phyloP scores from a whole-genome alignment of 306 rosid species.

The Dalbergia oliveri region DNA sequence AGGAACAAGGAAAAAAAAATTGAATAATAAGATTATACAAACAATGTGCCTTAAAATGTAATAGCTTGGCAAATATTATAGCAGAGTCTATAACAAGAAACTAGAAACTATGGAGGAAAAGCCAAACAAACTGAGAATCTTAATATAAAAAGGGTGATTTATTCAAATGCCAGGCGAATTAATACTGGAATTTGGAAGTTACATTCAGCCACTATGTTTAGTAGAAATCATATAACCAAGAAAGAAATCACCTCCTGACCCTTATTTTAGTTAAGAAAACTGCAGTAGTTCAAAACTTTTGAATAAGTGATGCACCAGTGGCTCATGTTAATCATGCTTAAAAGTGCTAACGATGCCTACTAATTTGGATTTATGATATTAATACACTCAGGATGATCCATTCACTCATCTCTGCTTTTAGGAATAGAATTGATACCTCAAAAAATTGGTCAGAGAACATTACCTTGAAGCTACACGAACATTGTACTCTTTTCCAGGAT shows the following conservation, averaged over 20 bases:
- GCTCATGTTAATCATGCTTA: slow-evolving; percentile 31
- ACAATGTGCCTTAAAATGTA: slow-evolving; percentile 10
- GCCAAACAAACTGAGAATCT: not conserved
- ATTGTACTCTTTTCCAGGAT: slow-evolving; percentile 90
- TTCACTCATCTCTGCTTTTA: slow-evolving; percentile 25
- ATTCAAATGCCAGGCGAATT: not conserved
- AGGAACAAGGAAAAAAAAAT: no score
- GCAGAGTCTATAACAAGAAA: not conserved
- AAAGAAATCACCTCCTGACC: slow-evolving; percentile 24
- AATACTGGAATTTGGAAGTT: not conserved
- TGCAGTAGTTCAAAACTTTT: not conserved
- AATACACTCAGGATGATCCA: slow-evolving; percentile 26
- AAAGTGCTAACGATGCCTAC: slow-evolving; percentile 7
- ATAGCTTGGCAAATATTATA: not conserved
- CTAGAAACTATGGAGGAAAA: not conserved
- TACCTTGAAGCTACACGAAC: slow-evolving; percentile 95
- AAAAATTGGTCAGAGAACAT: slow-evolving; percentile 18
- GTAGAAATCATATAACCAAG: slow-evolving; percentile 1
- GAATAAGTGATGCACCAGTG: slow-evolving; percentile 2
- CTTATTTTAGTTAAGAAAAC: not conserved
- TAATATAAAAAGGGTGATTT: not conserved
- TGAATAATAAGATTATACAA: not conserved
- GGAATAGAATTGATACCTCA: slow-evolving; percentile 3
- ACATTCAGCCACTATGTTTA: slow-evolving; percentile 1
- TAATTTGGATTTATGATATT: slow-evolving; percentile 25